These are phyloP conservation scores for Phaeolepiota aurea DNA, from an alignment of 768 basidiomycete species.

Conservation along the genomic window DNA sequence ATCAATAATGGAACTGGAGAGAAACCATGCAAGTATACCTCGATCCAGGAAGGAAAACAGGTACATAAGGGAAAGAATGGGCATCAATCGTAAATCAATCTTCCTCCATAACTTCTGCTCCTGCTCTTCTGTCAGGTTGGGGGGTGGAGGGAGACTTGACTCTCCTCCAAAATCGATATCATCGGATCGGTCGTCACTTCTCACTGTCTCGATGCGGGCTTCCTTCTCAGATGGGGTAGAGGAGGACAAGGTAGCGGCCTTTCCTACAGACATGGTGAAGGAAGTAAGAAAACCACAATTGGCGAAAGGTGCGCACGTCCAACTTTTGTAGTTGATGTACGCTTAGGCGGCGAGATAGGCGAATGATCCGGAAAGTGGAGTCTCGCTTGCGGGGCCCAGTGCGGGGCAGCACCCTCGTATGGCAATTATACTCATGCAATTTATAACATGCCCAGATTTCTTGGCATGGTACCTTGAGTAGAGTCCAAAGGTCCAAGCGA, in stretches of 20 bases:
- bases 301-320: too few relatives aligned
- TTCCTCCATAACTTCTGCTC: conserved; percentile 51
- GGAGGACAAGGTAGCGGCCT: neutral
- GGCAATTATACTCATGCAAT: too few relatives aligned
- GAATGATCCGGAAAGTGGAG: neutral
- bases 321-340: too few relatives aligned
- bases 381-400: neutral
- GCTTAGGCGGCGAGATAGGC: too few relatives aligned
- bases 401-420: too few relatives aligned
- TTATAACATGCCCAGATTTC: too few relatives aligned
- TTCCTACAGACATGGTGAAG: neutral
- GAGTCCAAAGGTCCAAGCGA: too few relatives aligned
- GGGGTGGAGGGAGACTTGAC: conserved; percentile 34
- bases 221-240: neutral
- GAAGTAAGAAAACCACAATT: neutral
- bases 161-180: conserved; percentile 36
- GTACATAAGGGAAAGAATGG: conserved; percentile 52
- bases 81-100: conserved; percentile 49
- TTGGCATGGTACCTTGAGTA: too few relatives aligned
- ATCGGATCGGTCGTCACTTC: conserved; percentile 6
- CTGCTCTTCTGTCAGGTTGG: conserved; percentile 33
- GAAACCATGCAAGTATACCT: conserved; percentile 22
- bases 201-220: neutral
- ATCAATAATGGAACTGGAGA: neutral
- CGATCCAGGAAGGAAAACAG: conserved; percentile 58